Conservation (phyloP, 2,329 filamentous ascomycete species). For the Colletotrichum magnum region DNA sequence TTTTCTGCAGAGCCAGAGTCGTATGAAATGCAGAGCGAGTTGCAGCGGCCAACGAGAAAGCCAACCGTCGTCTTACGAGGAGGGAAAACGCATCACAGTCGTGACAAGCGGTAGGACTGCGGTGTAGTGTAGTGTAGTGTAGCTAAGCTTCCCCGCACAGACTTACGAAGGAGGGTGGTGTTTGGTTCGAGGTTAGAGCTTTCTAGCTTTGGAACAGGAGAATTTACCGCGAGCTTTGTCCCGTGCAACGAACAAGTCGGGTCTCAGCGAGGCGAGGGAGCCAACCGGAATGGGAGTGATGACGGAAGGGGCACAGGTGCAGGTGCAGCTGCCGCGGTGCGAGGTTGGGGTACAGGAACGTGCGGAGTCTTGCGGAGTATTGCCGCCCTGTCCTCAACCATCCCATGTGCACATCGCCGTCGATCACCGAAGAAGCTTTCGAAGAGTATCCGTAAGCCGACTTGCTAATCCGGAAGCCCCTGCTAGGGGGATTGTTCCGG, state of each 20-base stretch:
- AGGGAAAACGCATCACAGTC: conserved; percentile 6
- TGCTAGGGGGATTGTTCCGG: too few relatives aligned
- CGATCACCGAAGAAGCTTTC: conserved; percentile 20
- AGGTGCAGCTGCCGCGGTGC: neutral
- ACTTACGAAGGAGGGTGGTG: neutral
- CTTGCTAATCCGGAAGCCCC: neutral
- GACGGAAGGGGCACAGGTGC: conserved; percentile 24
- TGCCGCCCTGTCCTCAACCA: conserved; percentile 11
- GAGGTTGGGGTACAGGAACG: conserved; percentile 10
- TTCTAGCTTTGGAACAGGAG: conserved; percentile 6
- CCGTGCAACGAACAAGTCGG: neutral
- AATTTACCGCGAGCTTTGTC: conserved; percentile 17
- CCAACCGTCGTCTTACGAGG: conserved; percentile 1
- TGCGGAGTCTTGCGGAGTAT: conserved; percentile 39
- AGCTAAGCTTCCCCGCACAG: conserved; percentile 34
- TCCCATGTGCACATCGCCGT: conserved; percentile 13
- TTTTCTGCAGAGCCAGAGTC: neutral
- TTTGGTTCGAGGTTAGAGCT: conserved; percentile 13
- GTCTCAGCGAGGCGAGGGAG: neutral
- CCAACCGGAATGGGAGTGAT: neutral
- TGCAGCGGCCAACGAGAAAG: neutral
- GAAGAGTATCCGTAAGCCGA: conserved; percentile 4
- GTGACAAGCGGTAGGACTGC: conserved; percentile 13
- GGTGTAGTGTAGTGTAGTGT: conserved; percentile 30
- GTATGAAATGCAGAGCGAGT: neutral